Percentiles rank a stretch among this genome's conserved stretches.
Evolutionary conservation across 805 yeast species (phyloP).

Genomic region (Metschnikowia henanensis): DNA sequence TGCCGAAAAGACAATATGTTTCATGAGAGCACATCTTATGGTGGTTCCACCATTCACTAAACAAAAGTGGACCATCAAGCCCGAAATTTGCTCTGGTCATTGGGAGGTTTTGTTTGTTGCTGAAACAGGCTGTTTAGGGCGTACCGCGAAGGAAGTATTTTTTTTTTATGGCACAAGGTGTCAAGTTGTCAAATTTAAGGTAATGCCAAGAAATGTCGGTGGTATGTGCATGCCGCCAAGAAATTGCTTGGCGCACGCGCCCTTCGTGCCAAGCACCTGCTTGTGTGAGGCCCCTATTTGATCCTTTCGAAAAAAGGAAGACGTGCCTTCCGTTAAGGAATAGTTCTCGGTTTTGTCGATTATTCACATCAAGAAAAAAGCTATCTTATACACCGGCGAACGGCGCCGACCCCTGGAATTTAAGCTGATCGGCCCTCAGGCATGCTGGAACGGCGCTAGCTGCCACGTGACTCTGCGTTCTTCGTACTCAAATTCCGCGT

Average conservation of each 20-base stretch:
- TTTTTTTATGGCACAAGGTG: conserved; percentile 15
- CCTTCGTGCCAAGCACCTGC: conserved; percentile 7
- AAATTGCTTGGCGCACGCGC: conserved; percentile 3
- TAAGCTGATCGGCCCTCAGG: too few species aligned
- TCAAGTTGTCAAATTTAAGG: conserved; percentile 15
- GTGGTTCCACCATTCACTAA: too few species aligned
- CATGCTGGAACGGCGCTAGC: background rate
- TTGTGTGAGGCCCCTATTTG: background rate
- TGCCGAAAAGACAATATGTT: too few species aligned
- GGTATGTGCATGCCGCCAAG: background rate
- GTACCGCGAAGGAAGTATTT: conserved; percentile 8
- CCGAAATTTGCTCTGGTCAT: too few species aligned
- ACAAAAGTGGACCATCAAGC: too few species aligned
- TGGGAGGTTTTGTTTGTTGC: background rate
- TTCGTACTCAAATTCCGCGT: conserved; percentile 1
- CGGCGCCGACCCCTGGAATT: too few species aligned
- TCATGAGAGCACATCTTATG: too few species aligned
- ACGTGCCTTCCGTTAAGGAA: too few species aligned
- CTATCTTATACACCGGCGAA: too few species aligned
- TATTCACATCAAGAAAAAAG: too few species aligned
- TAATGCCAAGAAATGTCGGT: conserved; percentile 9
- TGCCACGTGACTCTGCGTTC: conserved; percentile 1
- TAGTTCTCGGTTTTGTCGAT: too few species aligned
- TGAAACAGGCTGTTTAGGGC: conserved; percentile 5
- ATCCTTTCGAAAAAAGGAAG: too few species aligned